Percentiles rank a stretch among this genome's conserved stretches.
Evolutionary conservation across 805 yeast genomes (phyloP).

Genomic region (Ascoidea asiatica): DNA sequence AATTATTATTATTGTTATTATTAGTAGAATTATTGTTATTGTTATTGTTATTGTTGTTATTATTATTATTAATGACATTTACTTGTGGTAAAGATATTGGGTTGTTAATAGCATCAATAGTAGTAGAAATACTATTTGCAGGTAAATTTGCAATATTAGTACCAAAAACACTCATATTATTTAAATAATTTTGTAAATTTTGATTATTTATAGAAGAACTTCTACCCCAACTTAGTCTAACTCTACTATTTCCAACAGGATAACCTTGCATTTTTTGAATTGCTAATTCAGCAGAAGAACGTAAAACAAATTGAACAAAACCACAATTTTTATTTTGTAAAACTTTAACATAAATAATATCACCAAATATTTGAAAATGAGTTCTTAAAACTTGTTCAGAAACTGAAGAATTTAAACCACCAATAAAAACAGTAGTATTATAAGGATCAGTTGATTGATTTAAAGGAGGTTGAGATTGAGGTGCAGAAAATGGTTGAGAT

Average conservation of each 20-base stretch:
- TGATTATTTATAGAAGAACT: conserved; percentile 20
- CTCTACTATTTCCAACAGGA: conserved; percentile 72
- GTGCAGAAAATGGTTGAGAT: conserved; percentile 6
- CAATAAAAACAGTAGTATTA: conserved; percentile 64
- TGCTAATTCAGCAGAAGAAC: conserved; percentile 78
- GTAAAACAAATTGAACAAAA: conserved; percentile 66
- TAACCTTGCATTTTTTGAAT: conserved; percentile 82
- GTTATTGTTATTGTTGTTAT: not conserved
- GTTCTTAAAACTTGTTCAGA: conserved; percentile 48
- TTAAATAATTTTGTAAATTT: conserved; percentile 11
- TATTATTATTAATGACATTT: not conserved
- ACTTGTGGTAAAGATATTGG: not conserved
- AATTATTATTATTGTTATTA: conserved; percentile 7
- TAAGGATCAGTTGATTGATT: conserved; percentile 66
- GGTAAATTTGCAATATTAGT: conserved; percentile 3
- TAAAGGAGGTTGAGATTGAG: conserved; percentile 38
- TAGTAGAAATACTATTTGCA: conserved; percentile 12
- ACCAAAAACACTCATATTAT: conserved; percentile 7
- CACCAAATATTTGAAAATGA: conserved; percentile 57
- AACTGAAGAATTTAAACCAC: conserved; percentile 45
- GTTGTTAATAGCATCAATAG: conserved; percentile 6
- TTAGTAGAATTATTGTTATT: conserved; percentile 2
- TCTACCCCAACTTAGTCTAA: conserved; percentile 83
- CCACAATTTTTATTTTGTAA: conserved; percentile 74
- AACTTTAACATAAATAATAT: conserved; percentile 62